A percentile compares a stretch with the other conserved stretches of the same genome.
Conservation (phyloP, 768 basidiomycete species). For the Porpolomopsis calyptriformis region DNA sequence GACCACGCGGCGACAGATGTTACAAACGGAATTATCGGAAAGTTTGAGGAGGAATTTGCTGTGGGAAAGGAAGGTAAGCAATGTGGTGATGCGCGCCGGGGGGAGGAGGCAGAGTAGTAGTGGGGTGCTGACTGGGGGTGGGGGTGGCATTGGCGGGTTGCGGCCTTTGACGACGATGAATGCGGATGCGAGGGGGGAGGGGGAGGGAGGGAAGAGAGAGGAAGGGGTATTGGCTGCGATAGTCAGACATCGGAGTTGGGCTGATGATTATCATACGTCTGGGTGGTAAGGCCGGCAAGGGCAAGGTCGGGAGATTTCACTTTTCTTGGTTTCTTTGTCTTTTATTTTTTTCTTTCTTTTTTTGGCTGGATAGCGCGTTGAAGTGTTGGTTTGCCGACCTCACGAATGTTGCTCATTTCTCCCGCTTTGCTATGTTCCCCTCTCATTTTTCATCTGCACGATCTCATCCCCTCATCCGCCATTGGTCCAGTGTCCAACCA, state of each 20-base stretch:
- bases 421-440: not conserved
- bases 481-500: not conserved
- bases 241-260: slow-evolving; percentile 57
- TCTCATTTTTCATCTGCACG: not conserved
- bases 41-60: slow-evolving; percentile 69
- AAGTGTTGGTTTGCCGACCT: not conserved
- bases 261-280: slow-evolving; percentile 52
- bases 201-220: slow-evolving; percentile 12
- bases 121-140: slow-evolving; percentile 2
- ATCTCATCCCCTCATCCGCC: not conserved
- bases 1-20: slow-evolving; percentile 76
- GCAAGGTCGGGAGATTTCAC: too few relatives aligned
- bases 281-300: slow-evolving; percentile 57
- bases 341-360: not conserved
- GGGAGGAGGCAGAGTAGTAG: slow-evolving; percentile 21
- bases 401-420: not conserved
- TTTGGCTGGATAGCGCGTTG: not conserved
- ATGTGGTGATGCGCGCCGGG: slow-evolving; percentile 35
- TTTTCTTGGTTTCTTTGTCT: not conserved
- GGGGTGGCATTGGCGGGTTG: slow-evolving; percentile 16
- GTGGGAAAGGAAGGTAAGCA: slow-evolving; percentile 65
- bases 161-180: slow-evolving; percentile 26
- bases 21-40: slow-evolving; percentile 78
- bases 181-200: slow-evolving; percentile 12
- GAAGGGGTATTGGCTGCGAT: slow-evolving; percentile 36